Evolutionary conservation across 352 stramenopile species (phyloP).

Genomic region (Pythium utonaiense): DNA sequence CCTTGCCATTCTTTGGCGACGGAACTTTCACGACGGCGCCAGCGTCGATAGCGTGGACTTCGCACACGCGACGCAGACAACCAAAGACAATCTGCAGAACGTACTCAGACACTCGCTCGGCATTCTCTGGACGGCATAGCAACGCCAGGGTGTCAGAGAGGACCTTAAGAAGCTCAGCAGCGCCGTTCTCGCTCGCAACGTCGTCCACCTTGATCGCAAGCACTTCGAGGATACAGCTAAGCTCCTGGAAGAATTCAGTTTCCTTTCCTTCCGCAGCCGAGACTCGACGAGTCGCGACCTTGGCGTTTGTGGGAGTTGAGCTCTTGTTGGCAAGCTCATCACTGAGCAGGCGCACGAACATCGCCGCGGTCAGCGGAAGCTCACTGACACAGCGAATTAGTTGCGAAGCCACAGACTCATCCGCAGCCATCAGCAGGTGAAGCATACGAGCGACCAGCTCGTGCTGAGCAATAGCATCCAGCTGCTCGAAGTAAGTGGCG

Average conservation of each 20-base stretch:
- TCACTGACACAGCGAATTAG: slow-evolving; percentile 49
- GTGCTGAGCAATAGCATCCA: slow-evolving; percentile 53
- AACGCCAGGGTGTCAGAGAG: slow-evolving; percentile 56
- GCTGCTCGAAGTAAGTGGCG: slow-evolving; percentile 32
- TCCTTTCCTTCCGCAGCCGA: slow-evolving; percentile 15
- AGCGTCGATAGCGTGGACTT: slow-evolving; percentile 28
- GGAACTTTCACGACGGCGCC: neutral
- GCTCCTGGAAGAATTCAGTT: slow-evolving; percentile 34
- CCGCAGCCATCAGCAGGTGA: slow-evolving; percentile 51
- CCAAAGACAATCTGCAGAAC: slow-evolving; percentile 78
- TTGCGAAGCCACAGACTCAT: slow-evolving; percentile 55
- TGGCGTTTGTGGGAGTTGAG: neutral
- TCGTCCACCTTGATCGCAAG: slow-evolving; percentile 66
- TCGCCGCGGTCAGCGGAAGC: slow-evolving; percentile 45
- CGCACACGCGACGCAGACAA: slow-evolving; percentile 69
- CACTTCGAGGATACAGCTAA: slow-evolving; percentile 80
- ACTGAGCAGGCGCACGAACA: slow-evolving; percentile 53
- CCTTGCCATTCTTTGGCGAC: slow-evolving; percentile 22
- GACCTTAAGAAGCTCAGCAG: slow-evolving; percentile 40
- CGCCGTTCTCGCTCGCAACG: slow-evolving; percentile 24
- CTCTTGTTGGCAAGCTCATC: slow-evolving; percentile 37
- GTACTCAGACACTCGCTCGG: slow-evolving; percentile 68
- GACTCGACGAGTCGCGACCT: slow-evolving; percentile 13
- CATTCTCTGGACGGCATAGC: slow-evolving; percentile 50
- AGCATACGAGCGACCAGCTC: slow-evolving; percentile 47